These are phyloP conservation scores for Hygrophoropsis aurantiaca DNA, from an alignment of 768 basidiomycete genomes.

Conservation along the genomic window DNA sequence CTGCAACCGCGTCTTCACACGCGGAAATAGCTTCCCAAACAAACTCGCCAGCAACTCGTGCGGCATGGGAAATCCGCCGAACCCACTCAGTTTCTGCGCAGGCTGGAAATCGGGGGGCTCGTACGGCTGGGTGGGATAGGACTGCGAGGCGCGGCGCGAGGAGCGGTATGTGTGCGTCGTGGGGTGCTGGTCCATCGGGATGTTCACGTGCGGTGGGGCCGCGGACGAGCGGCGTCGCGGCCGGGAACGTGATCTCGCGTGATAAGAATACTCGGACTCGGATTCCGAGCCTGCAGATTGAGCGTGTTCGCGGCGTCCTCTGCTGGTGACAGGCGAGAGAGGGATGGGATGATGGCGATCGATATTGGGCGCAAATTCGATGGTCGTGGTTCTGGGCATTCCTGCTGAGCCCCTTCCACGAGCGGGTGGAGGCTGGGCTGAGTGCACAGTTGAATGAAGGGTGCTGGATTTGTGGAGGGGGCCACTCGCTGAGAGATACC, in stretches of 20 bases:
- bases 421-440: constrained; percentile 7
- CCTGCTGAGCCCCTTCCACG: constrained; percentile 1
- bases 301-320: constrained; percentile 16
- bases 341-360: constrained; percentile 21
- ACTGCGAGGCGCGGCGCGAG: constrained; percentile 1
- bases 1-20: constrained; percentile 53
- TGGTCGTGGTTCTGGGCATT: constrained; percentile 44
- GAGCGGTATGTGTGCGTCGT: constrained; percentile 12
- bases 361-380: constrained; percentile 51
- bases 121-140: constrained; percentile 13
- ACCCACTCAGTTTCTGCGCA: constrained; percentile 42
- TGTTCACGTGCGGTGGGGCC: constrained; percentile 10
- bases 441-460: background rate
- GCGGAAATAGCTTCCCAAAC: constrained; percentile 62
- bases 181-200: constrained; percentile 15
- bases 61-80: constrained; percentile 79
- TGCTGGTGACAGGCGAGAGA: constrained; percentile 25
- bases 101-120: constrained; percentile 11
- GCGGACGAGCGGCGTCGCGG: constrained; percentile 13
- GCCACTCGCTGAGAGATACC: constrained; percentile 8
- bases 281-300: constrained; percentile 6
- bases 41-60: constrained; percentile 50
- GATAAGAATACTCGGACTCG: constrained; percentile 2
- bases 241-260: constrained; percentile 7
- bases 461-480: constrained; percentile 3